These are phyloP conservation scores for Thelonectria olida DNA, from an alignment of 2,329 filamentous ascomycete species.

Conservation along the genomic window DNA sequence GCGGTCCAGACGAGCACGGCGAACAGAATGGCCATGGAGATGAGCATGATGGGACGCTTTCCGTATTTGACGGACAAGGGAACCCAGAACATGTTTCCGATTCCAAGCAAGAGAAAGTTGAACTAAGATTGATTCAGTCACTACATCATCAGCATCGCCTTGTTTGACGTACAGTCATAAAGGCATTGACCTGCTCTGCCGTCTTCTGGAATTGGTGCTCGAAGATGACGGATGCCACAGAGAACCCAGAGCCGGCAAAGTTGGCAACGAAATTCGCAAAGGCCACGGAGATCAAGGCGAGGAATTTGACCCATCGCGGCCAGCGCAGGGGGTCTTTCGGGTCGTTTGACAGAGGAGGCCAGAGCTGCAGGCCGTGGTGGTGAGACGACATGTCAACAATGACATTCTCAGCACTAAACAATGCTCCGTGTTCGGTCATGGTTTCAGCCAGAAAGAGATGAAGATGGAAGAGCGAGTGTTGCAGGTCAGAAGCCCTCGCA, in stretches of 20 bases:
- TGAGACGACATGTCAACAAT: background rate
- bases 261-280: slow-evolving; percentile 8
- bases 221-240: background rate
- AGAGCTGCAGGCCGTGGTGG: background rate
- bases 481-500: background rate
- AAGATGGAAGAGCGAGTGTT: background rate
- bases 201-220: slow-evolving; percentile 5
- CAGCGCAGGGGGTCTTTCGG: slow-evolving; percentile 1
- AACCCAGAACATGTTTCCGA: slow-evolving; percentile 11
- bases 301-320: background rate
- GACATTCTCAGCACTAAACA: background rate
- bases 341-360: background rate
- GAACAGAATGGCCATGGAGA: background rate
- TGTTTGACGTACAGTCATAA: slow-evolving; percentile 4
- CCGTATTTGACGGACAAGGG: slow-evolving; percentile 5
- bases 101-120: slow-evolving; percentile 4
- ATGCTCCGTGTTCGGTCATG: background rate
- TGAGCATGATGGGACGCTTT: slow-evolving; percentile 1
- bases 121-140: background rate
- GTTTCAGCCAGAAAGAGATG: too few species aligned
- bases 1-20: slow-evolving; percentile 1
- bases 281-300: background rate
- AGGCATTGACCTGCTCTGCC: background rate
- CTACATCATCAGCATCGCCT: background rate
- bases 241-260: background rate